Base-by-base conservation (phyloP, 179 eudicot genomes). In the Silene noctiflora region DNA sequence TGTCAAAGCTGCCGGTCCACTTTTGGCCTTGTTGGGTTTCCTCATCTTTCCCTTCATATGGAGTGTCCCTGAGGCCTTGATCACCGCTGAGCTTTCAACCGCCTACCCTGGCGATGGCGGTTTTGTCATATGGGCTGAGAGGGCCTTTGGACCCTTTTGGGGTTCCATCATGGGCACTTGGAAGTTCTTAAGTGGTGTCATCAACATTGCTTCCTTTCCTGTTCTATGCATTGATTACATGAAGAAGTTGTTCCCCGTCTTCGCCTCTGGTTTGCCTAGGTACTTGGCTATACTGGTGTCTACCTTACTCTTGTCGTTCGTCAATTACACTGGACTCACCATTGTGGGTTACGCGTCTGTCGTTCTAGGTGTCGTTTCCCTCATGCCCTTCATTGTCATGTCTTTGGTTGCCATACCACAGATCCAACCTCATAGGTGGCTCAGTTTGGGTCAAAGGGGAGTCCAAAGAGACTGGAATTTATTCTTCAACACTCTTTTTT, bases 341-440 rank as follows among this genome's bases (percentile, higher is more conserved):
- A 85, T 90, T 19, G 95, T 90, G 8, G 95, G 95, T 4, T 88
- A 87, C 67, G 83, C 78, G n/a, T 83, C 95, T 24, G 89, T 90
- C 1, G 74, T 21, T 24, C 82, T 90, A 2, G 95, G 95, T 3
- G 48, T 88, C 4, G 75, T 85, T 0, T 88, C 95, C 0, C 80
- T 90, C 0, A 0, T 73, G 19, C 95, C 92, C 0, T 90, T 90
- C 33, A 6, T 88, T 0, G 8, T 90, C 33, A 87, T 88, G 92
- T 84, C 95, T n/a, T 27, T 80, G 8, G 86, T 82, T 16, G 86
- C 95, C 1, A 86, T 90, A 20, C 92, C 95, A 0, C 83, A 87
- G 53, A 88, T 90, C 58, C 81, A 68, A 0, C 89, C 92, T 48
- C 77, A 69, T 8, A 79, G 91, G 64, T 90, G 89, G 88, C 75